Percentiles rank a stretch among this genome's conserved stretches.
phyloP scores from a whole-genome alignment of 768 basidiomycete genomes.

The Hysterangium stoloniferum region DNA sequence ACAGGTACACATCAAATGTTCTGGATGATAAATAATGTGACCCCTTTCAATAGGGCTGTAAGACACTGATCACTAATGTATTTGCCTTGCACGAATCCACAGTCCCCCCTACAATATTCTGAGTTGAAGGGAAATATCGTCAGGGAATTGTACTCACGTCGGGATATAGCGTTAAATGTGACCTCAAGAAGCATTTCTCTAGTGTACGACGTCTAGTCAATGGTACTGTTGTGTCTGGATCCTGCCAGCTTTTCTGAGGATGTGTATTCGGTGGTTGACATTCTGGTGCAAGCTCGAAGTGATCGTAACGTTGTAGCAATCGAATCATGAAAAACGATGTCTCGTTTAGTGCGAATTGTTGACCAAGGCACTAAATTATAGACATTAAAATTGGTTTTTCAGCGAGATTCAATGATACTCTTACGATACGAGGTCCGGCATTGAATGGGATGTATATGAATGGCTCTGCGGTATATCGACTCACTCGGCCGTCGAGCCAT shows the following conservation, averaged over 20 bases:
- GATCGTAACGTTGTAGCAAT: conserved; percentile 17
- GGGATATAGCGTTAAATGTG: conserved; percentile 15
- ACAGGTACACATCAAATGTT: no score
- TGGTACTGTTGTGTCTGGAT: not conserved
- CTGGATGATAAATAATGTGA: no score
- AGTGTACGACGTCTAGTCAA: conserved; percentile 7
- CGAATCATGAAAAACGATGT: conserved; percentile 19
- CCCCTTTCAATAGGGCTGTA: no score
- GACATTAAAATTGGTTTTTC: not conserved
- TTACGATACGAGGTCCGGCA: conserved; percentile 14
- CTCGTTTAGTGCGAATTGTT: conserved; percentile 26
- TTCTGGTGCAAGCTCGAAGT: conserved; percentile 15
- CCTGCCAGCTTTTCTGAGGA: conserved; percentile 16
- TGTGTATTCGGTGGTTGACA: conserved; percentile 14
- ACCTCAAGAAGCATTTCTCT: conserved; percentile 15
- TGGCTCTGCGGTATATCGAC: conserved; percentile 11
- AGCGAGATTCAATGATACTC: not conserved
- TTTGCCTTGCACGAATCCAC: conserved; percentile 4
- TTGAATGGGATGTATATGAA: conserved; percentile 22
- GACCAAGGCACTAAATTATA: conserved; percentile 13
- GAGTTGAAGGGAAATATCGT: not conserved
- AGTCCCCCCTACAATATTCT: conserved; percentile 1
- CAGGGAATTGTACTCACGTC: conserved; percentile 11
- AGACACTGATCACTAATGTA: no score
- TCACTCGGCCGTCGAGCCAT: conserved; percentile 23